Conservation (phyloP, 192 early-diverging fungal species). For the Coemansia aciculifera region DNA sequence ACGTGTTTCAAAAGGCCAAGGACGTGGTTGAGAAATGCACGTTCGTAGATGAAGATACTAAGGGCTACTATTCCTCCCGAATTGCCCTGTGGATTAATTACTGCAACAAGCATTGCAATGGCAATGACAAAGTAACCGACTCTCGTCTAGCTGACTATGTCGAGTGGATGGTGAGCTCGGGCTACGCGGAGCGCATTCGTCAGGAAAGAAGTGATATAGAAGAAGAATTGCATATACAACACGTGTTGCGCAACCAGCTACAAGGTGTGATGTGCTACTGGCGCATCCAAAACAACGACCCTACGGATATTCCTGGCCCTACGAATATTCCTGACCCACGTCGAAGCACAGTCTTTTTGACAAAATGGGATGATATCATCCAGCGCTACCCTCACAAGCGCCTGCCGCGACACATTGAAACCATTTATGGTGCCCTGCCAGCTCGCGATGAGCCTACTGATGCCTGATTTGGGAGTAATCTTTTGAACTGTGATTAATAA, state of each 20-base stretch:
- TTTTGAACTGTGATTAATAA: no score
- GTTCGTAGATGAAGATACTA: constrained; percentile 36
- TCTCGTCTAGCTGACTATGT: constrained; percentile 44
- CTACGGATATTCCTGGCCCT: no score
- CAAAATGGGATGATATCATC: constrained; percentile 41
- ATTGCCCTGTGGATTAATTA: constrained; percentile 54
- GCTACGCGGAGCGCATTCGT: constrained; percentile 43
- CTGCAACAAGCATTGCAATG: constrained; percentile 35
- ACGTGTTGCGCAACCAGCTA: constrained; percentile 51
- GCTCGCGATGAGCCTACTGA: neutral
- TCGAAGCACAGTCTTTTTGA: constrained; percentile 14
- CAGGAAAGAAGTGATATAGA: neutral
- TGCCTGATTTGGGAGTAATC: no score
- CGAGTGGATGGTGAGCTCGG: constrained; percentile 54
- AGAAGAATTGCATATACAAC: constrained; percentile 26
- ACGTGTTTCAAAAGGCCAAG: constrained; percentile 40
- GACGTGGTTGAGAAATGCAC: constrained; percentile 40
- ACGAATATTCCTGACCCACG: no score
- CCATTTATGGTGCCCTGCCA: constrained; percentile 26
- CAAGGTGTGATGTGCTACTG: constrained; percentile 53
- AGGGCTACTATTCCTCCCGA: constrained; percentile 51
- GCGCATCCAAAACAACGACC: constrained; percentile 39
- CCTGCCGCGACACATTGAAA: constrained; percentile 34
- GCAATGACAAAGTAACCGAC: constrained; percentile 37
- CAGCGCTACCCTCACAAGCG: constrained; percentile 42